Conservation (phyloP, 441 rosid species). For the Aquilaria agallochum region DNA sequence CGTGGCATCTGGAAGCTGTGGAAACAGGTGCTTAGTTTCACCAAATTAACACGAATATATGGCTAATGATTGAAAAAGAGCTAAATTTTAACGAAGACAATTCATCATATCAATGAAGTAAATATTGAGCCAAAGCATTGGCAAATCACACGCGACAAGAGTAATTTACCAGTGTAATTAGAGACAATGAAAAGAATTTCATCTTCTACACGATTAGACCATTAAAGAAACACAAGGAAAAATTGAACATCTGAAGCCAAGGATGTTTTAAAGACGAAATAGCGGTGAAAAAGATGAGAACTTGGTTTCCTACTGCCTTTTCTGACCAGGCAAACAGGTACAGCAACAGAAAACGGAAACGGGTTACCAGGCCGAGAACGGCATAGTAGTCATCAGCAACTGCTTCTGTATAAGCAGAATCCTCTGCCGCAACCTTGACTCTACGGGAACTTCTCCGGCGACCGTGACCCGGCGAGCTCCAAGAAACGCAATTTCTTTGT, state of each 20-base stretch:
- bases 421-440: constrained; percentile 54
- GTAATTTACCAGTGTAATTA: too few relatives aligned
- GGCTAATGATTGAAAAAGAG: too few relatives aligned
- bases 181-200: too few relatives aligned
- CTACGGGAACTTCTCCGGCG: constrained; percentile 33
- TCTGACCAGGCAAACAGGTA: constrained; percentile 7
- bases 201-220: too few relatives aligned
- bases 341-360: neutral
- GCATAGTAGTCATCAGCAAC: constrained; percentile 78
- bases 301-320: neutral
- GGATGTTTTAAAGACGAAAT: too few relatives aligned
- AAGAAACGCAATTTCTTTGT: constrained; percentile 20
- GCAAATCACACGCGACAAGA: too few relatives aligned
- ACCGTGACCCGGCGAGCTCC: constrained; percentile 23
- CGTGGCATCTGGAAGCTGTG: constrained; percentile 87
- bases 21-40: constrained; percentile 2
- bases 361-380: constrained; percentile 80
- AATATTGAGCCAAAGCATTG: too few relatives aligned
- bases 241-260: neutral
- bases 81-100: too few relatives aligned
- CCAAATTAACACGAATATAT: neutral
- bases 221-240: too few relatives aligned
- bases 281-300: neutral
- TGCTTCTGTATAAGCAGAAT: constrained; percentile 36
- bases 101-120: too few relatives aligned